Evolutionary conservation across 345 rosid genomes (phyloP).

Genomic region (Boechera divaricarpa): DNA sequence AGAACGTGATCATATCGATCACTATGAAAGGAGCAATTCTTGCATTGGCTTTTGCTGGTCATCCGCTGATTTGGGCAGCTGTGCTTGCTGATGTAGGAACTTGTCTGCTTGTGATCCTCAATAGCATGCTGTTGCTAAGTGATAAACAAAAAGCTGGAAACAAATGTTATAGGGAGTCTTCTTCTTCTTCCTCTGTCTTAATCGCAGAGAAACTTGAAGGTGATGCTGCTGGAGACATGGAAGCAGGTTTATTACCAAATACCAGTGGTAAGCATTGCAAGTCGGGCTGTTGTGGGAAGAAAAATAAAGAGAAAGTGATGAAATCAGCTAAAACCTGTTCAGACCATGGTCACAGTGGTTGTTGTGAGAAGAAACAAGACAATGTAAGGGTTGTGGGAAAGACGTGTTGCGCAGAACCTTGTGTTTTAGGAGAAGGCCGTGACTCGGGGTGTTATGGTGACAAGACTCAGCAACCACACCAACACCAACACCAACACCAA

Average conservation of each 20-base stretch:
- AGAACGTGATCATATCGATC: conserved; percentile 71
- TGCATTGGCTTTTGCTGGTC: conserved; percentile 75
- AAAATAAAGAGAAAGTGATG: conserved; percentile 31
- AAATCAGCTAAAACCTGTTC: conserved; percentile 7
- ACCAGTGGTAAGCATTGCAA: conserved; percentile 36
- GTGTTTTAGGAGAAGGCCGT: conserved; percentile 1
- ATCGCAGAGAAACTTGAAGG: conserved; percentile 4
- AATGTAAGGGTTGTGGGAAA: conserved; percentile 17
- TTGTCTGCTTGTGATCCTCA: conserved; percentile 77
- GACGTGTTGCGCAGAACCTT: conserved; percentile 21
- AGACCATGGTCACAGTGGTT: conserved; percentile 39
- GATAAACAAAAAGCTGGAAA: conserved; percentile 19
- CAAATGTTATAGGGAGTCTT: conserved; percentile 36
- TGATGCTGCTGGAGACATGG: conserved; percentile 35
- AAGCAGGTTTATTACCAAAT: conserved; percentile 36
- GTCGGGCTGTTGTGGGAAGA: conserved; percentile 40
- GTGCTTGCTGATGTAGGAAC: conserved; percentile 92
- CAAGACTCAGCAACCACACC: conserved; percentile 25
- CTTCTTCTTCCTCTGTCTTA: background rate
- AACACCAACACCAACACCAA: conserved; percentile 22
- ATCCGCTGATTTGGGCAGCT: conserved; percentile 90
- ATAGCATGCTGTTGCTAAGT: conserved; percentile 76
- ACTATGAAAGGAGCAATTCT: conserved; percentile 68
- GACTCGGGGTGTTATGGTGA: conserved; percentile 40
- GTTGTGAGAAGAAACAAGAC: conserved; percentile 42